Percentiles rank a stretch among this genome's conserved stretches.
Conservation (phyloP, 257 asterid species). For the Ajuga chamaepitys region DNA sequence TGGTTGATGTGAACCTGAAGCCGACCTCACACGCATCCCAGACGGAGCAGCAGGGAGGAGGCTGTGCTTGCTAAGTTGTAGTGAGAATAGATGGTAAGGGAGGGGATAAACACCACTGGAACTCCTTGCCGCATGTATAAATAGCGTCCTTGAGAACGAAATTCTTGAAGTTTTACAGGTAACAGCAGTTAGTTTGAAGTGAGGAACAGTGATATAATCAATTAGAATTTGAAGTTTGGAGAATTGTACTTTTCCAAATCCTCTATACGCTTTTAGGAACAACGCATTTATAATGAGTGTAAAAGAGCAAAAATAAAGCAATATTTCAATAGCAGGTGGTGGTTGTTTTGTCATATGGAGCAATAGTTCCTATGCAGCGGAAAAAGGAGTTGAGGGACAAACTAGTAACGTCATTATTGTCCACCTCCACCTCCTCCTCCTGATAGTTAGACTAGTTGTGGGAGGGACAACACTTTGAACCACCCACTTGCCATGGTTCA, state of each 20-base stretch:
- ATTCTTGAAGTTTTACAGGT: slow-evolving; percentile 1
- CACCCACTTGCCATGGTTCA: too few relatives aligned
- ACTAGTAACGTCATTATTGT: too few relatives aligned
- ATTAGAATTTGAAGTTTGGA: slow-evolving; percentile 1
- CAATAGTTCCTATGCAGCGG: too few relatives aligned
- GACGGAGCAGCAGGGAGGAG: slow-evolving; percentile 82
- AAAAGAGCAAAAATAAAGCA: too few relatives aligned
- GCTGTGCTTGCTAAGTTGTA: slow-evolving; percentile 55
- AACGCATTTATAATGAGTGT: too few relatives aligned
- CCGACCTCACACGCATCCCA: slow-evolving; percentile 51
- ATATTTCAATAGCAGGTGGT: too few relatives aligned
- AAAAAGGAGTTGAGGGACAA: too few relatives aligned
- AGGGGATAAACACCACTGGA: not conserved
- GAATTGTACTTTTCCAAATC: not conserved
- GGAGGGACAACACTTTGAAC: too few relatives aligned
- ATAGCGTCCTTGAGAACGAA: not conserved
- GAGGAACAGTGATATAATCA: not conserved
- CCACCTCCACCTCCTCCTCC: too few relatives aligned
- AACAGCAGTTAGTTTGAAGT: slow-evolving; percentile 9
- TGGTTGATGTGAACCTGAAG: slow-evolving; percentile 85
- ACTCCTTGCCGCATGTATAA: not conserved
- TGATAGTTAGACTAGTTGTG: too few relatives aligned
- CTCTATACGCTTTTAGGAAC: too few relatives aligned
- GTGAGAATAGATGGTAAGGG: not conserved
- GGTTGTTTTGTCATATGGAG: too few relatives aligned